Evolutionary conservation across 169 alveolate species (phyloP).

Genomic region (Plasmodium cynomolgi): DNA sequence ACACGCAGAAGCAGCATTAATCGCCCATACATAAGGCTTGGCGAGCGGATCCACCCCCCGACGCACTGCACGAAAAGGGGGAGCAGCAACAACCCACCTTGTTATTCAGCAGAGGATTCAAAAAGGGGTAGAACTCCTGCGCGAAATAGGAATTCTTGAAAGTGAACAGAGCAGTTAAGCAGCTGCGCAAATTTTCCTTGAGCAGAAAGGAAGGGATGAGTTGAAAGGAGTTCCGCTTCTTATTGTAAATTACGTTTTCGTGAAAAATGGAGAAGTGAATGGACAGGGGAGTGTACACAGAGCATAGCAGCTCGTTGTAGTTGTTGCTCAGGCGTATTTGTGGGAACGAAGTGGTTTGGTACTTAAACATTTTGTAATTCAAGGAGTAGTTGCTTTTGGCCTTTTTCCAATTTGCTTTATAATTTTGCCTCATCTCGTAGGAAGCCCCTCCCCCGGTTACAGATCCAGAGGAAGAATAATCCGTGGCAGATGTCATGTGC

Average conservation of each 20-base stretch:
- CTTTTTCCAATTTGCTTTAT: conserved; percentile 28
- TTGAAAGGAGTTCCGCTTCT: conserved; percentile 40
- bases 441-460: neutral
- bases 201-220: conserved; percentile 53
- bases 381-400: conserved; percentile 58
- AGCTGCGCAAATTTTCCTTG: conserved; percentile 60
- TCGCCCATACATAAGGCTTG: neutral
- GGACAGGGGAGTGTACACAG: conserved; percentile 58
- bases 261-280: conserved; percentile 65
- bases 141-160: conserved; percentile 65
- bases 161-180: conserved; percentile 59
- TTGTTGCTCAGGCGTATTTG: conserved; percentile 58
- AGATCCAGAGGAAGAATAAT: conserved; percentile 7
- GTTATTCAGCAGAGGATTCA: conserved; percentile 61
- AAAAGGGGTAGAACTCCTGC: conserved; percentile 65
- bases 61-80: neutral
- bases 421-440: conserved; percentile 26
- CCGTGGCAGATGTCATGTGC: neutral
- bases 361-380: conserved; percentile 70
- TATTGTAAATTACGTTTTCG: conserved; percentile 69
- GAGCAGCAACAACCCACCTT: conserved; percentile 22
- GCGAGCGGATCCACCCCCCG: neutral
- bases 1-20: neutral
- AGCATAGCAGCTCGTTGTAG: conserved; percentile 40
- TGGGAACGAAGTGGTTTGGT: conserved; percentile 69